Evolutionary conservation across 306 rosid species (phyloP).

Genomic region (Leucaena leucocephala): DNA sequence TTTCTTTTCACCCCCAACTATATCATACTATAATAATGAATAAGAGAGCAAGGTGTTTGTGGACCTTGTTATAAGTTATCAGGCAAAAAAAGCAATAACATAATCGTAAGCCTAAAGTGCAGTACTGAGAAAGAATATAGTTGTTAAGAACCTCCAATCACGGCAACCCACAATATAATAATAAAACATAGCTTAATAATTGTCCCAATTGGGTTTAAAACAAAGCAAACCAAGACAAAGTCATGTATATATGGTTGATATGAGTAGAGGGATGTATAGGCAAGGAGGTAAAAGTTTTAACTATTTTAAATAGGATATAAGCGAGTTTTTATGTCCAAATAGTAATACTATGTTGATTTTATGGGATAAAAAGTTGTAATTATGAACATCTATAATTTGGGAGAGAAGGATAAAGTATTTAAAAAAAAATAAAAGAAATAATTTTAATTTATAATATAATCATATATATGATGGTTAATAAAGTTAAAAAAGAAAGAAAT

Average conservation of each 20-base stretch:
- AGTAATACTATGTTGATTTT: no score
- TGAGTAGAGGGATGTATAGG: no score
- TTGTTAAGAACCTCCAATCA: slow-evolving; percentile 1
- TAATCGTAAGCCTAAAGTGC: neutral
- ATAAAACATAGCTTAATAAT: neutral
- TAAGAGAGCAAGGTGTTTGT: neutral
- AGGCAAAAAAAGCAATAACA: neutral
- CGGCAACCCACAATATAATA: neutral
- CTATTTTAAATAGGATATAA: no score
- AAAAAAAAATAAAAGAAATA: no score
- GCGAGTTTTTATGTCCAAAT: no score
- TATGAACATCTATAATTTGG: no score
- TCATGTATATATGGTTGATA: slow-evolving; percentile 14
- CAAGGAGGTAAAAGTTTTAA: no score
- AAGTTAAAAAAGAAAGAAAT: no score
- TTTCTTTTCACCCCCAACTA: neutral
- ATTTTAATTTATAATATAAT: no score
- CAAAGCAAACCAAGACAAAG: slow-evolving; percentile 5
- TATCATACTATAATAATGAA: neutral
- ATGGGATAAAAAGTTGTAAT: no score
- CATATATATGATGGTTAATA: no score
- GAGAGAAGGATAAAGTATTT: no score
- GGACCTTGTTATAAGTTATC: neutral
- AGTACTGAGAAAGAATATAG: neutral
- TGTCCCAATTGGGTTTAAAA: neutral